Conservation (phyloP, 1,139 yeast genomes). For the Zygosaccharomyces pseudobailii region DNA sequence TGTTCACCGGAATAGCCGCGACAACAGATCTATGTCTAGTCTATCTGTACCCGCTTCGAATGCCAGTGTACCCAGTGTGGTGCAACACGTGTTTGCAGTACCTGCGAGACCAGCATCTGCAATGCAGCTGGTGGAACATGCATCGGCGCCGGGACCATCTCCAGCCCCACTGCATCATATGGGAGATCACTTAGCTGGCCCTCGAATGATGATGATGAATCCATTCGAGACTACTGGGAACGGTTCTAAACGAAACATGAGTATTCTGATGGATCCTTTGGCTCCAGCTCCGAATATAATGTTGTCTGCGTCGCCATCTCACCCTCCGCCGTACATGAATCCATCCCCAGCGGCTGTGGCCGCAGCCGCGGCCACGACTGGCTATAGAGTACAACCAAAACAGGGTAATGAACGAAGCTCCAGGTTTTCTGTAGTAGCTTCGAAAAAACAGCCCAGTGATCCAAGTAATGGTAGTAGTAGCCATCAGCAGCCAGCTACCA, state of each 20-base stretch:
- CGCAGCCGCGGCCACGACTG: neutral
- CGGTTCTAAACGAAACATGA: constrained; percentile 32
- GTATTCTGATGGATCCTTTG: constrained; percentile 36
- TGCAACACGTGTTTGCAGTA: constrained; percentile 11
- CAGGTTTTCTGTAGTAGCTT: neutral
- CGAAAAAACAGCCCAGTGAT: constrained; percentile 5
- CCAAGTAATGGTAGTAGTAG: constrained; percentile 6
- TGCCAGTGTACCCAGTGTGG: constrained; percentile 8
- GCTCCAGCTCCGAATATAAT: constrained; percentile 27
- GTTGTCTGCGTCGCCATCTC: constrained; percentile 1
- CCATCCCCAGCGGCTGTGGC: constrained; percentile 13
- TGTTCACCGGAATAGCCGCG: constrained; percentile 1
- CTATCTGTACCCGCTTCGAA: constrained; percentile 15
- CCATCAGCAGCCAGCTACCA: neutral
- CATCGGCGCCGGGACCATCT: constrained; percentile 11
- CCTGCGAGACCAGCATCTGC: constrained; percentile 9
- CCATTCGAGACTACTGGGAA: constrained; percentile 32
- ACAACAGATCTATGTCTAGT: constrained; percentile 21
- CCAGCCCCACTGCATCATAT: constrained; percentile 4
- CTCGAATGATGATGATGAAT: constrained; percentile 22
- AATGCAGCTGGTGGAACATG: constrained; percentile 5
- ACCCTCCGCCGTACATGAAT: constrained; percentile 9
- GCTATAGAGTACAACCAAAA: neutral
- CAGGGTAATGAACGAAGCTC: neutral
- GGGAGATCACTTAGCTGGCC: constrained; percentile 12